These are phyloP conservation scores for Phlegmacium glaucopus DNA, from an alignment of 768 basidiomycete genomes.

Conservation along the genomic window DNA sequence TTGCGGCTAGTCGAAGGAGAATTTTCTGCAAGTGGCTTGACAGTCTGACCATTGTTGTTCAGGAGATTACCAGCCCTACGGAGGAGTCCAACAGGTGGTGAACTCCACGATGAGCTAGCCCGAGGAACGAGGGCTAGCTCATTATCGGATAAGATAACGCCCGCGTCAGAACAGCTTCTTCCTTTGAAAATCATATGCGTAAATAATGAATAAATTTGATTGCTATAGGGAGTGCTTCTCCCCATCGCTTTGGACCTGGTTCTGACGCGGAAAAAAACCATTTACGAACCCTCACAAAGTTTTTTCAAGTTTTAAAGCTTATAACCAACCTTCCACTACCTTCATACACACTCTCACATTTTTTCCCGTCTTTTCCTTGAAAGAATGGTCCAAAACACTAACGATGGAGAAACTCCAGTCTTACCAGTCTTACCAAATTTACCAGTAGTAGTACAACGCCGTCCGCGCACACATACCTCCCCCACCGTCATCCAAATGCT, in stretches of 20 bases:
- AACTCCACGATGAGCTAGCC: too few relatives aligned
- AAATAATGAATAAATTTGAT: too few relatives aligned
- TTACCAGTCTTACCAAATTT: neutral
- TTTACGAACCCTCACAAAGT: neutral
- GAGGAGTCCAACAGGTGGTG: conserved; percentile 15
- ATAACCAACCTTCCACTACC: neutral
- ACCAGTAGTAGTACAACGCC: too few relatives aligned
- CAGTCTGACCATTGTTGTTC: conserved; percentile 24
- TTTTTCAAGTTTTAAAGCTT: neutral
- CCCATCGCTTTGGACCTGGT: neutral
- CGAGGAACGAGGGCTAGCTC: too few relatives aligned
- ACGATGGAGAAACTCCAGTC: neutral
- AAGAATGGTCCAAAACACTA: neutral
- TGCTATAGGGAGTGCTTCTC: too few relatives aligned
- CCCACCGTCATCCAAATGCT: neutral
- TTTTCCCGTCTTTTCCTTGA: neutral
- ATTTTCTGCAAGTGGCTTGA: conserved; percentile 17
- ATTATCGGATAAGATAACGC: too few relatives aligned
- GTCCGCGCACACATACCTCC: neutral
- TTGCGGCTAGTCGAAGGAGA: neutral
- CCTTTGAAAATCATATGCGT: too few relatives aligned
- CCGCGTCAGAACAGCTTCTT: too few relatives aligned
- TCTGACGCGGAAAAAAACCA: neutral
- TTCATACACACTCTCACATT: neutral
- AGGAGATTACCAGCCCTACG: conserved; percentile 36